Base-by-base conservation (phyloP, 2,329 filamentous ascomycete genomes). In the Ophiocordyceps camponoti-floridani region DNA sequence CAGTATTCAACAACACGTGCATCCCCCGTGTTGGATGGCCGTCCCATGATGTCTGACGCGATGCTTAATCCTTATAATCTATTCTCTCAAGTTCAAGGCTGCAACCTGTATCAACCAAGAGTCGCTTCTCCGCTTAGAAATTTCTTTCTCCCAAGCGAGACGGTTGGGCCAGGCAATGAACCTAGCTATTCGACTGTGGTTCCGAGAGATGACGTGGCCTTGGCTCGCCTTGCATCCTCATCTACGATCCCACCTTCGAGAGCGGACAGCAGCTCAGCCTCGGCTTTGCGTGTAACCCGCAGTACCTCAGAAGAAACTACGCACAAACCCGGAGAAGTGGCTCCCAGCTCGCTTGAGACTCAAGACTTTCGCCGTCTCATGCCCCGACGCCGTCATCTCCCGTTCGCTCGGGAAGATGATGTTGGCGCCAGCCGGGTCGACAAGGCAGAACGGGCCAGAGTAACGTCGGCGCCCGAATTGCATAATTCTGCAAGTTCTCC, bases 361-460 rank as follows among this genome's bases (percentile, higher is more conserved):
- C 27, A 43, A 10, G 46, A 51, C 28, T 61, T 59, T 44, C 54
- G 53, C 18, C 46, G 54, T 37, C 43, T 53, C 2, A 56, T 61
- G 55, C 59, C 59, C 4, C 52, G 40, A 13, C 58, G 56, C 40
- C 56, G 59, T 16, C 50, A 51, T 11, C 52, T 61, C 11, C 59
- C 59, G 3, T 47, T 47, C n/a, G 31, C 42, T 6, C 28, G 30
- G 10, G n/a, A 12, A 40, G 18, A 19, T 30, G 9, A 14, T 4
- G 23, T 13, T 11, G 40, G 19, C 19, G 6, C 14, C 7, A 13
- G 23, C 12, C 12, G 26, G 5, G 18, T 18, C n/a, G 35, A 18
- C 35, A 27, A 26, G 33, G 16, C 13, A 12, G 14, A 33, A 9
- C 23, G 30, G 16, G 23, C n/a, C 14, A 19, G 38, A 11, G 11